Evolutionary conservation across 441 rosid genomes (phyloP).

Genomic region (Gossypium davidsonii): DNA sequence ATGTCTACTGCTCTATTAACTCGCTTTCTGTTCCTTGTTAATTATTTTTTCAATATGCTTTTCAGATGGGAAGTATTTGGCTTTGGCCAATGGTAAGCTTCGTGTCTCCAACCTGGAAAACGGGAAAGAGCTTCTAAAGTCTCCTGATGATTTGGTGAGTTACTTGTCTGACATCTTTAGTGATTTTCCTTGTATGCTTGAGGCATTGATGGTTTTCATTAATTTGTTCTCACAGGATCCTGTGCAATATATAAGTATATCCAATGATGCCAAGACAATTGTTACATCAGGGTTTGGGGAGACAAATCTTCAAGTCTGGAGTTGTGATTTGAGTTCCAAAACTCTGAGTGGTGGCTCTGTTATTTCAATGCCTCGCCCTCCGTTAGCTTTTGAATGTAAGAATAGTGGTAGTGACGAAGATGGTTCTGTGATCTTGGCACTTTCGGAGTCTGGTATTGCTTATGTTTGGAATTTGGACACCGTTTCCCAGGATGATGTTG

Average conservation of each 20-base stretch:
- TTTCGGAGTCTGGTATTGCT: slow-evolving; percentile 32
- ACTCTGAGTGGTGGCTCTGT: slow-evolving; percentile 22
- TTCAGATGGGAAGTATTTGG: slow-evolving; percentile 32
- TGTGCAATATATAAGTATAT: slow-evolving; percentile 25
- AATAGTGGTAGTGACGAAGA: slow-evolving; percentile 15
- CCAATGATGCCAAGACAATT: slow-evolving; percentile 35
- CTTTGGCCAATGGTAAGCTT: slow-evolving; percentile 23
- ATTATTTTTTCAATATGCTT: slow-evolving; percentile 2
- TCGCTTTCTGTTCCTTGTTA: neutral
- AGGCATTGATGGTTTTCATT: neutral
- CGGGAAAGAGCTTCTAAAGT: slow-evolving; percentile 38
- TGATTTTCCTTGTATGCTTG: neutral
- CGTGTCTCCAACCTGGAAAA: slow-evolving; percentile 27
- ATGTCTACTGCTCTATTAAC: neutral
- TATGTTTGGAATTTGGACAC: slow-evolving; percentile 31
- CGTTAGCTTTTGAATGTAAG: slow-evolving; percentile 30
- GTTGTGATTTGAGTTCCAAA: slow-evolving; percentile 30
- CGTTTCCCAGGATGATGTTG: slow-evolving; percentile 22
- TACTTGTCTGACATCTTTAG: slow-evolving; percentile 4
- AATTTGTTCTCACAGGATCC: slow-evolving; percentile 27
- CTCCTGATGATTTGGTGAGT: slow-evolving; percentile 30
- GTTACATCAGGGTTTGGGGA: slow-evolving; percentile 32
- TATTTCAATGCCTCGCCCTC: slow-evolving; percentile 29
- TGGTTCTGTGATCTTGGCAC: slow-evolving; percentile 26
- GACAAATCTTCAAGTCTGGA: slow-evolving; percentile 36